Percentiles rank a stretch among this genome's conserved stretches.
Conservation (phyloP, 2,329 filamentous ascomycete species). For the Alternaria triticina region DNA sequence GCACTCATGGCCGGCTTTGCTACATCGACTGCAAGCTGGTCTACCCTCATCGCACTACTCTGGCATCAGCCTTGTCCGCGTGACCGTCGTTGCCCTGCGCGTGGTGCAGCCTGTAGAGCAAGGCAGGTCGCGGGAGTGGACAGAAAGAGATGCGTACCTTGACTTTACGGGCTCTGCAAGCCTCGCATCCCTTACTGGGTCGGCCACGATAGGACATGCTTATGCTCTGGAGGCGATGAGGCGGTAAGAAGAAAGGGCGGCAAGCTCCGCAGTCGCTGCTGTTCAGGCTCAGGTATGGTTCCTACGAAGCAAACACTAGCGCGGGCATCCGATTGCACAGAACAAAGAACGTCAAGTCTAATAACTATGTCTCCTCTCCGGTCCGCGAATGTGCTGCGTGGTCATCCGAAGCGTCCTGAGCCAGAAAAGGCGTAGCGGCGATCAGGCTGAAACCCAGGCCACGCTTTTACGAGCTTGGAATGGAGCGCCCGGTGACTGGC, state of each 20-base stretch:
- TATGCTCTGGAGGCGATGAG: background rate
- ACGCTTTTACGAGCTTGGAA: slow-evolving; percentile 6
- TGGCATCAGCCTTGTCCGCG: slow-evolving; percentile 3
- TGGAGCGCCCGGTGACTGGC: background rate
- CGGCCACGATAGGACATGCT: slow-evolving; percentile 44
- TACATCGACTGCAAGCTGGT: slow-evolving; percentile 39
- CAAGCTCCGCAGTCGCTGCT: slow-evolving; percentile 1
- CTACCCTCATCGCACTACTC: slow-evolving; percentile 42
- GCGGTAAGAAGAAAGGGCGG: background rate
- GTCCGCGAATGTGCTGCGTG: slow-evolving; percentile 1
- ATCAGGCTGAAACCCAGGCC: slow-evolving; percentile 7
- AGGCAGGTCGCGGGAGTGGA: background rate
- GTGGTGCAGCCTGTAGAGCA: background rate
- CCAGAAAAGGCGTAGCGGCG: slow-evolving; percentile 1
- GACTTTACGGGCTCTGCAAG: slow-evolving; percentile 43
- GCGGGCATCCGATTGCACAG: background rate
- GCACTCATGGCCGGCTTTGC: slow-evolving; percentile 36
- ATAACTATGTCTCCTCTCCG: background rate
- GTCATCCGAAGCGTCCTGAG: slow-evolving; percentile 1
- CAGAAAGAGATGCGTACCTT: slow-evolving; percentile 29
- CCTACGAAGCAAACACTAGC: slow-evolving; percentile 2
- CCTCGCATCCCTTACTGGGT: slow-evolving; percentile 46
- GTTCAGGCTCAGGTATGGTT: background rate
- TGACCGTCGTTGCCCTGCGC: background rate
- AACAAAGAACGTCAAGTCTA: background rate